Conservation (phyloP, 73 alveolate species). For the Paramecium biaurelia region DNA sequence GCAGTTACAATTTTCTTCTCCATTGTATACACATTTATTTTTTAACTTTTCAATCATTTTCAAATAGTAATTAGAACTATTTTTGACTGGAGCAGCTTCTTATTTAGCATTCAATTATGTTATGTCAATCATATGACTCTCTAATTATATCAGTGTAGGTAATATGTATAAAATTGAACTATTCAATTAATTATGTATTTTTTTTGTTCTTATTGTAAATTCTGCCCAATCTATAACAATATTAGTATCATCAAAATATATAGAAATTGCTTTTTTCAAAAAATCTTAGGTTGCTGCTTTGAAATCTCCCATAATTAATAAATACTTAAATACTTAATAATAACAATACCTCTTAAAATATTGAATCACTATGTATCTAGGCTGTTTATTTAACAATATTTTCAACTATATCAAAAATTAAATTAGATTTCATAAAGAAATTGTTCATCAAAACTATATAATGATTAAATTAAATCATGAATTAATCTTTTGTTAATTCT, state of each 20-base stretch:
- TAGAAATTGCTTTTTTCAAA: background rate
- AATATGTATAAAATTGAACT: background rate
- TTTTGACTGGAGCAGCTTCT: background rate
- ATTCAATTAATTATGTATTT: conserved; percentile 21
- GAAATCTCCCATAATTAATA: conserved; percentile 25
- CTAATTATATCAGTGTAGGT: background rate
- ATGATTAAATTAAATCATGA: background rate
- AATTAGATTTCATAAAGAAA: background rate
- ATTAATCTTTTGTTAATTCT: background rate
- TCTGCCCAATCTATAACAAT: background rate
- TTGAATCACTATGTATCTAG: background rate
- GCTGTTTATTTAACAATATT: conserved; percentile 19
- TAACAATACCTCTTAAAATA: conserved; percentile 28
- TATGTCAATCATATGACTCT: background rate
- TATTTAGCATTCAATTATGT: background rate
- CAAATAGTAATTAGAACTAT: conserved; percentile 56
- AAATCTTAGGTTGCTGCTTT: conserved; percentile 50
- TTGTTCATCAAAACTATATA: conserved; percentile 6
- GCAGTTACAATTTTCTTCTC: conserved; percentile 56
- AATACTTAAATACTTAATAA: background rate
- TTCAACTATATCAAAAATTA: conserved; percentile 17
- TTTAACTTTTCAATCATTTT: conserved; percentile 53
- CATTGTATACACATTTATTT: conserved; percentile 65
- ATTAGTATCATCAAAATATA: conserved; percentile 9
- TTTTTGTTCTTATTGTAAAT: background rate